These are phyloP conservation scores for Xerocomellus chrysenteron DNA, from an alignment of 768 basidiomycete species.

Conservation along the genomic window DNA sequence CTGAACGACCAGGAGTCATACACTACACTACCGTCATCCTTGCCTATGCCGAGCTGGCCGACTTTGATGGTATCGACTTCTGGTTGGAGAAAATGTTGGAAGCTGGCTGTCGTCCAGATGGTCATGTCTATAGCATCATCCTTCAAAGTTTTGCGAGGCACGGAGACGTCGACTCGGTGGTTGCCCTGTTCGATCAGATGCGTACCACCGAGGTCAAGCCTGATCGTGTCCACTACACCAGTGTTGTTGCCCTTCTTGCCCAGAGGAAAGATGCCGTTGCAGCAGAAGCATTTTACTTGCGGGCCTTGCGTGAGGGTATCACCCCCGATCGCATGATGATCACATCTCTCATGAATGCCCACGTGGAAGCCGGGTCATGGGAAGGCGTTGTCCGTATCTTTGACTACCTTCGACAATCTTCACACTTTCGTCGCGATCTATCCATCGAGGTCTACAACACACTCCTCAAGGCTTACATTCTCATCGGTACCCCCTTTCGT, in stretches of 20 bases:
- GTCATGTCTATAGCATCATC: constrained; percentile 57
- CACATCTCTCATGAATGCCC: constrained; percentile 74
- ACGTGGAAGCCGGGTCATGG: constrained; percentile 83
- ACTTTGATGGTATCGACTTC: constrained; percentile 46
- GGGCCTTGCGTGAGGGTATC: constrained; percentile 60
- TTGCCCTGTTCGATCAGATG: constrained; percentile 61
- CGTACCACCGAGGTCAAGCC: constrained; percentile 46
- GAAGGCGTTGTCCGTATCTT: constrained; percentile 68
- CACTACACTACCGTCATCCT: constrained; percentile 60
- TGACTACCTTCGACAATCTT: constrained; percentile 50
- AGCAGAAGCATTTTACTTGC: constrained; percentile 66
- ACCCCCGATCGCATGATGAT: constrained; percentile 65
- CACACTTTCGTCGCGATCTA: constrained; percentile 38
- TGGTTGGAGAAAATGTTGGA: constrained; percentile 56
- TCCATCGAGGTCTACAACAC: constrained; percentile 70
- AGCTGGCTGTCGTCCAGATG: constrained; percentile 52
- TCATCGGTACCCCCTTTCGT: constrained; percentile 73
- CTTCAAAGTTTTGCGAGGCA: constrained; percentile 54
- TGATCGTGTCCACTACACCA: constrained; percentile 58
- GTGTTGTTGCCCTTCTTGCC: constrained; percentile 65
- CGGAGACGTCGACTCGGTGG: constrained; percentile 54
- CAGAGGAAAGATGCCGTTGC: constrained; percentile 57
- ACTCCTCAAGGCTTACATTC: constrained; percentile 80
- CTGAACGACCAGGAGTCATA: constrained; percentile 40
- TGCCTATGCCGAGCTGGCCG: constrained; percentile 48